These are phyloP conservation scores for Tephrocybe sp. DNA, from an alignment of 768 basidiomycete species.

Conservation along the genomic window DNA sequence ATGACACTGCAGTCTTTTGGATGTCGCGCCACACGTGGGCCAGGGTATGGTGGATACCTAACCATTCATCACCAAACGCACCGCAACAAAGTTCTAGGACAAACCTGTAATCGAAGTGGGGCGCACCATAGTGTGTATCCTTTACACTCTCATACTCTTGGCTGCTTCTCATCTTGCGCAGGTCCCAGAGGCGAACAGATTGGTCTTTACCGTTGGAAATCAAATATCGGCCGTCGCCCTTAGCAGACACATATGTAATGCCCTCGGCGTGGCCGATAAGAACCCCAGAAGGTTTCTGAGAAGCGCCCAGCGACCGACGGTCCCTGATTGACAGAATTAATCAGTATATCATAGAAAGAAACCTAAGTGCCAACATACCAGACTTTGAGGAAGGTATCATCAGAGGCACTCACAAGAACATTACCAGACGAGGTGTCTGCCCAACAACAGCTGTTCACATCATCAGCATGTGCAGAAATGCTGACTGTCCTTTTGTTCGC, in stretches of 20 bases:
- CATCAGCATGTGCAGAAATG: slow-evolving; percentile 83
- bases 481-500: slow-evolving; percentile 76
- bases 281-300: slow-evolving; percentile 83
- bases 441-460: slow-evolving; percentile 96
- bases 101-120: slow-evolving; percentile 81
- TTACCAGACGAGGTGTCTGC: slow-evolving; percentile 92
- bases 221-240: slow-evolving; percentile 93
- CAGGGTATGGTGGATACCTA: slow-evolving; percentile 67
- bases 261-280: slow-evolving; percentile 96
- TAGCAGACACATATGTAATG: slow-evolving; percentile 91
- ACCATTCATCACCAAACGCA: not conserved
- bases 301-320: slow-evolving; percentile 50
- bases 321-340: slow-evolving; percentile 40
- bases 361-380: slow-evolving; percentile 66
- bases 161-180: slow-evolving; percentile 86
- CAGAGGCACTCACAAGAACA: slow-evolving; percentile 91
- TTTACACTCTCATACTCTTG: slow-evolving; percentile 60
- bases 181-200: slow-evolving; percentile 86
- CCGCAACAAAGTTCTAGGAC: slow-evolving; percentile 15
- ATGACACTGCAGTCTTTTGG: slow-evolving; percentile 92
- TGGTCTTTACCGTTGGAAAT: slow-evolving; percentile 98
- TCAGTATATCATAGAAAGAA: slow-evolving; percentile 28
- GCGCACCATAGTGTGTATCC: slow-evolving; percentile 50
- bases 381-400: slow-evolving; percentile 92
- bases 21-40: slow-evolving; percentile 60